Percentiles rank a stretch among this genome's conserved stretches.
Evolutionary conservation across 768 basidiomycete species (phyloP).

Genomic region (Crucibulum laeve): DNA sequence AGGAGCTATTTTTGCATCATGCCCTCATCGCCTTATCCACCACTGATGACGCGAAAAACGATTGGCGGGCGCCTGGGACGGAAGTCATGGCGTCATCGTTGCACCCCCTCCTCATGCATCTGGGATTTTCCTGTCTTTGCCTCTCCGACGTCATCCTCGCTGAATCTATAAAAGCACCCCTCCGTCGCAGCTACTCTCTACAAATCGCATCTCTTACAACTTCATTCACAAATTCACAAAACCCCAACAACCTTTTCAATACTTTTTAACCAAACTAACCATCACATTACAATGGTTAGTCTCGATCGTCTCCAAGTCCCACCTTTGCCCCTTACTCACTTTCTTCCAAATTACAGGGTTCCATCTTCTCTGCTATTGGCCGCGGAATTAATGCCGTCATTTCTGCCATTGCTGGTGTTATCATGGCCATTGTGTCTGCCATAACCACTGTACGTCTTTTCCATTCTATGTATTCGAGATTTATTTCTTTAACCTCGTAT

Average conservation of each 20-base stretch:
- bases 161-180: no score
- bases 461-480: background rate
- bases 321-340: background rate
- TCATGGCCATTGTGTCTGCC: constrained; percentile 56
- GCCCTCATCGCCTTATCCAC: no score
- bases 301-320: background rate
- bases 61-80: no score
- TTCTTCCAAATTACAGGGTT: constrained; percentile 34
- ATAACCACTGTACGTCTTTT: constrained; percentile 50
- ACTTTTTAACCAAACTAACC: background rate
- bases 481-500: background rate
- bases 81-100: no score
- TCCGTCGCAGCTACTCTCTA: no score
- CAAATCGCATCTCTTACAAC: background rate
- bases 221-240: background rate
- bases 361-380: constrained; percentile 64
- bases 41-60: no score
- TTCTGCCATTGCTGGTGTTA: constrained; percentile 51
- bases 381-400: constrained; percentile 54
- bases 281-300: constrained; percentile 5
- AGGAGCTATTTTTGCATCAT: no score
- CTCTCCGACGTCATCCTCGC: no score
- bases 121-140: no score
- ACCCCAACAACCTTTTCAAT: background rate
- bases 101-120: no score